Conservation (phyloP, 1,139 yeast genomes). For the Tardiomyces depauwii region DNA sequence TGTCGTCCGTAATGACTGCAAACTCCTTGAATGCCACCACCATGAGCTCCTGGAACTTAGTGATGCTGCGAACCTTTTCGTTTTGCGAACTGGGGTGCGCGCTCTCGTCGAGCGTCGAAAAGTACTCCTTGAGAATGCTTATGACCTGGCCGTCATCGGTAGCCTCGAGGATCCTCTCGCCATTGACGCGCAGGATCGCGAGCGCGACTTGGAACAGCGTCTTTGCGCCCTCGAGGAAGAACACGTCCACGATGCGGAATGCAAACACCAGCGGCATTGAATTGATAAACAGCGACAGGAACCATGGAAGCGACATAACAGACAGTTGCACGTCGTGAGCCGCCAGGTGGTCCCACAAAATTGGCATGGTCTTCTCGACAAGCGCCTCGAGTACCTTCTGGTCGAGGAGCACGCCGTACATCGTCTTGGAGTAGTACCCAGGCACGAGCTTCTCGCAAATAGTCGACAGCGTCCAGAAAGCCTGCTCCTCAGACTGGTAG, state of each 20-base stretch:
- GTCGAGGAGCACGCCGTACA: constrained; percentile 94
- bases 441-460: constrained; percentile 82
- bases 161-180: constrained; percentile 66
- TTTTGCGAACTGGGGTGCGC: constrained; percentile 68
- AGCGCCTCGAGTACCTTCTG: constrained; percentile 88
- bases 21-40: constrained; percentile 92
- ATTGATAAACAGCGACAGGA: constrained; percentile 75
- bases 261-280: constrained; percentile 95
- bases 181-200: constrained; percentile 77
- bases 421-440: constrained; percentile 92
- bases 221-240: constrained; percentile 83
- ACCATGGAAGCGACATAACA: constrained; percentile 95
- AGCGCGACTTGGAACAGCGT: constrained; percentile 88
- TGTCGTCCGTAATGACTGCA: constrained; percentile 62
- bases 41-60: constrained; percentile 81
- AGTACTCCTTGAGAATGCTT: constrained; percentile 72
- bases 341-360: constrained; percentile 72
- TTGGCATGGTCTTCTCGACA: constrained; percentile 83
- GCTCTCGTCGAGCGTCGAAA: constrained; percentile 64
- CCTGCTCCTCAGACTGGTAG: constrained; percentile 95
- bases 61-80: constrained; percentile 51
- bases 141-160: constrained; percentile 93
- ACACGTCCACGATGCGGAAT: constrained; percentile 80
- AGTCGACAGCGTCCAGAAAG: constrained; percentile 84
- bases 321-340: constrained; percentile 84